phyloP scores from a whole-genome alignment of 169 alveolate species.

The Eimeria maxima region DNA sequence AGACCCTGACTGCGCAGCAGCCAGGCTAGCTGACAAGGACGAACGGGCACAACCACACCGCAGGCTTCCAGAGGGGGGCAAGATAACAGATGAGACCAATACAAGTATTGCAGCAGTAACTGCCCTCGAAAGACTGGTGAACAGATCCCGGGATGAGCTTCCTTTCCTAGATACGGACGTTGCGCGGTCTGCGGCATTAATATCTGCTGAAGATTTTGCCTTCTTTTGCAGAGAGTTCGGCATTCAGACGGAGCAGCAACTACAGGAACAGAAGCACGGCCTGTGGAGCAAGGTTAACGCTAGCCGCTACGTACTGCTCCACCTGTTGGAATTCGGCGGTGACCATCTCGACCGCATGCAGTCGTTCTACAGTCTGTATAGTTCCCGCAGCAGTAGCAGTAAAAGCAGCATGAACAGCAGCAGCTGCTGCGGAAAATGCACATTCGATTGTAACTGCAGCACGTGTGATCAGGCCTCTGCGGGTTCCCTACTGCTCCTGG shows the following conservation, averaged over 20 bases:
- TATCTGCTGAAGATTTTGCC: constrained; percentile 79
- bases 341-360: constrained; percentile 83
- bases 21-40: background rate
- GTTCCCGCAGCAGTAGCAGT: background rate
- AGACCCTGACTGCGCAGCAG: background rate
- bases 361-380: constrained; percentile 2
- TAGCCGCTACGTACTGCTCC: constrained; percentile 80
- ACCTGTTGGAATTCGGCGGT: constrained; percentile 82
- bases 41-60: background rate
- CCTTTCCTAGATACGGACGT: constrained; percentile 85
- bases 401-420: background rate
- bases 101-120: constrained; percentile 6
- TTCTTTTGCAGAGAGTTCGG: constrained; percentile 82
- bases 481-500: constrained; percentile 21
- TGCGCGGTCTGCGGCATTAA: constrained; percentile 72
- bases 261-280: background rate
- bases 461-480: constrained; percentile 45
- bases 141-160: constrained; percentile 73
- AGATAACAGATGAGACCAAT: background rate
- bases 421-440: background rate
- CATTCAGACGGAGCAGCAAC: constrained; percentile 4
- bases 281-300: constrained; percentile 14
- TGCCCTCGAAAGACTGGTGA: background rate
- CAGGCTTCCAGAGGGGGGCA: no score
- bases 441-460: constrained; percentile 39